phyloP scores from a whole-genome alignment of 768 basidiomycete species.

The Kondoa subrosea region DNA sequence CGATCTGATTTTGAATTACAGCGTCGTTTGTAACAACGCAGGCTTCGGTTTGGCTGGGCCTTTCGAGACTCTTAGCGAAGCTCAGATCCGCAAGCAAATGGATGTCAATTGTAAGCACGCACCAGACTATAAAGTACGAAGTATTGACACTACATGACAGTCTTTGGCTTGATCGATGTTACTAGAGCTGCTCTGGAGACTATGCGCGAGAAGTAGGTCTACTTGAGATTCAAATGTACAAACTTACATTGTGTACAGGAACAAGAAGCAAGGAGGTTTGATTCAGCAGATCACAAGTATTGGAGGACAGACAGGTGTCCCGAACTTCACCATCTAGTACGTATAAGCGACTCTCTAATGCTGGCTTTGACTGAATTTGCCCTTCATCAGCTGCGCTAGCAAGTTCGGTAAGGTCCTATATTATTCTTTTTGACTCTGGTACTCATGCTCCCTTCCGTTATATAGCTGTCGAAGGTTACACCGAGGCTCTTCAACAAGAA shows the following conservation, averaged over 20 bases:
- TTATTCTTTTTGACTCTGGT: too few species aligned
- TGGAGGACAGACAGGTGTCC: constrained; percentile 21
- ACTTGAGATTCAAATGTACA: too few species aligned
- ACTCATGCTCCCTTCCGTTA: too few species aligned
- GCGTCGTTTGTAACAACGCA: constrained; percentile 20
- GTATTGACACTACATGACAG: too few species aligned
- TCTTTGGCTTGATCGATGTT: constrained; percentile 21
- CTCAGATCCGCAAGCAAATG: constrained; percentile 21
- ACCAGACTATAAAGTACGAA: too few species aligned
- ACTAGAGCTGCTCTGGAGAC: constrained; percentile 19
- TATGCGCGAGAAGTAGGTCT: constrained; percentile 21
- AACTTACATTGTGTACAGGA: too few species aligned
- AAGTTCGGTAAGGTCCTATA: too few species aligned
- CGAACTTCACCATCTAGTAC: background rate
- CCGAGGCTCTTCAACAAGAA: background rate
- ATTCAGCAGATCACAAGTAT: constrained; percentile 24
- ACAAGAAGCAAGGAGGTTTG: constrained; percentile 18
- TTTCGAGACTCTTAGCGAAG: constrained; percentile 20
- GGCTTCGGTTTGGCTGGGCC: constrained; percentile 20
- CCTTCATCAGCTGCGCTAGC: too few species aligned
- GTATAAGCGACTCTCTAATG: background rate
- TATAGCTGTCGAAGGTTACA: background rate
- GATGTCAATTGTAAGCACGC: background rate
- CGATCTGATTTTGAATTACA: background rate
- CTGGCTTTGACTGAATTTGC: too few species aligned